Conservation (phyloP, 2,329 filamentous ascomycete species). For the Didymella arachidicola region DNA sequence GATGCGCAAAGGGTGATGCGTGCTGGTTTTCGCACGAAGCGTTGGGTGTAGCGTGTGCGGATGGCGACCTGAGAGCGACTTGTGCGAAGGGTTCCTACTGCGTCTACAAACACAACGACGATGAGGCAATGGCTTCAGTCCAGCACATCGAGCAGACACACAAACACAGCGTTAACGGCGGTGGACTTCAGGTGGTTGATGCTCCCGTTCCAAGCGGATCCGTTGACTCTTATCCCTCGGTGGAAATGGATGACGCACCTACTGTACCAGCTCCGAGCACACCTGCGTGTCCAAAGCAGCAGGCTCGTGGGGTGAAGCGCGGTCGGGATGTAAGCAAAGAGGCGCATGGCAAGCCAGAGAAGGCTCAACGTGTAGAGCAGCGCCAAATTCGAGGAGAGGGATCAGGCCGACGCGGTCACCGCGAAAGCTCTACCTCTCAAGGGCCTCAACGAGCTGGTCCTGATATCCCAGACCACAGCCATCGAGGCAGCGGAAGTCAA, state of each 20-base stretch:
- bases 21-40: constrained; percentile 12
- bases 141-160: neutral
- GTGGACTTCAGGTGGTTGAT: neutral
- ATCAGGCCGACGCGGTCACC: neutral
- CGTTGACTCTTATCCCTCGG: neutral
- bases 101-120: constrained; percentile 7
- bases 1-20: neutral
- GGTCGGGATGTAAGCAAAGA: neutral
- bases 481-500: neutral
- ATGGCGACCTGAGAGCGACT: neutral
- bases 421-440: neutral
- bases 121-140: neutral
- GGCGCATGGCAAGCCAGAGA: neutral
- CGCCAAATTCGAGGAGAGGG: neutral
- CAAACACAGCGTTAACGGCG: neutral
- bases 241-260: neutral
- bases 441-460: neutral
- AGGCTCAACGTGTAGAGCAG: neutral
- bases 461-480: neutral
- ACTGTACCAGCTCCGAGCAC: neutral
- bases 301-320: neutral
- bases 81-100: constrained; percentile 2
- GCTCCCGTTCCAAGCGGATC: neutral
- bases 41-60: neutral
- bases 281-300: neutral